Base-by-base conservation (phyloP, 2,329 filamentous ascomycete species). In the Boeremia exigua region DNA sequence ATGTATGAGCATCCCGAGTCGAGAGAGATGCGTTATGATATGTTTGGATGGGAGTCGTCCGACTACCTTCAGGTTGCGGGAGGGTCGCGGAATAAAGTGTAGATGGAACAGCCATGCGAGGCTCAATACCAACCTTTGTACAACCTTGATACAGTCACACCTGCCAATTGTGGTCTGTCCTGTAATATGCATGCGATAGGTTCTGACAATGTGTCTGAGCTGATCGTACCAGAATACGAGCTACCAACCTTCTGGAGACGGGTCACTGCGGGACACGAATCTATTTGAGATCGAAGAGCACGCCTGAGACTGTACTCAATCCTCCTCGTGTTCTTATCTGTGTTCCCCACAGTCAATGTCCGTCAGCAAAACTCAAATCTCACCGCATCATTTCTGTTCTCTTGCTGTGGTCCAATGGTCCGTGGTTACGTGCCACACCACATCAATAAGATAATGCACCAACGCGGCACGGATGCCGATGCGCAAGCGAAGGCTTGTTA, bases 301-400 rank as follows among this genome's bases (percentile, higher is more conserved):
- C 23, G 45, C 46, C 52, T 46, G 27, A 45, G 15, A 34, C 23
- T 33, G 29, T 32, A 32, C 36, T 23, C 30, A 23, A 15, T 48
- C 19, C 37, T 15, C 28, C 43, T 50, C 53, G 53, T 56, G 27
- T 56, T 25, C 53, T 56, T 56, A 56, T 56, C 53, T 56, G 19
- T 50, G 19, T 25, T 48, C 48, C 42, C 48, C 53, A 56, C 42
- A 56, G 5, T 44, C 29, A 30, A 36, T 25, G 19, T 44, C 47
- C 47, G 28, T 34, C 29, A 9, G 37, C 36, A 43, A 36, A 42
- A 38, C 53, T 44, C 36, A 30, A 47, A 25, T n/a, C 34, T 30
- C 17, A 23, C 29, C 32, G 46, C 27, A 33, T 15, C 25, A 25
- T 38, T 38, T 42, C 34, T 19, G 19, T 28, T 17, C 14, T 32